Percentiles rank a stretch among this genome's conserved stretches.
phyloP scores from a whole-genome alignment of 2,329 filamentous ascomycete species.

The Diaporthe helianthi region DNA sequence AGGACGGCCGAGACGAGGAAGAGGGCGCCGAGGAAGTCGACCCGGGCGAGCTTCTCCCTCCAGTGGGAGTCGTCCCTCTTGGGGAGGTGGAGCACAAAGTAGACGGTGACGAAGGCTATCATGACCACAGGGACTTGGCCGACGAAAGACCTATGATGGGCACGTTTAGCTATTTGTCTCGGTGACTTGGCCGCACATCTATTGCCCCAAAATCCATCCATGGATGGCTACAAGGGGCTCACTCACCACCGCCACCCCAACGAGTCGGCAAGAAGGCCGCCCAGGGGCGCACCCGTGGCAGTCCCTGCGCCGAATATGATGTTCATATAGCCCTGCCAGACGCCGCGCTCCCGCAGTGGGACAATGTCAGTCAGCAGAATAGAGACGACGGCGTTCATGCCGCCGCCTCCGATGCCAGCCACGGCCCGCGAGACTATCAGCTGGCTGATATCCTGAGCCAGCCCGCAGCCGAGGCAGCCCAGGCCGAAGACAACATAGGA shows the following conservation, averaged over 20 bases:
- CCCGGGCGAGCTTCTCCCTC: constrained; percentile 59
- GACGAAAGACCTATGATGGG: constrained; percentile 67
- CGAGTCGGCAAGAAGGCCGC: constrained; percentile 73
- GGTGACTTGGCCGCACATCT: no score
- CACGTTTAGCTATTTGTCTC: constrained; percentile 26
- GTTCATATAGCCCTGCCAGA: constrained; percentile 78
- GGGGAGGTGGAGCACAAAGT: constrained; percentile 68
- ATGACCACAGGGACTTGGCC: constrained; percentile 73
- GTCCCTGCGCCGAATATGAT: constrained; percentile 75
- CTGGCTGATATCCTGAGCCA: constrained; percentile 56
- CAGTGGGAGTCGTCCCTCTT: constrained; percentile 64
- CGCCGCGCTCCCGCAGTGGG: constrained; percentile 70
- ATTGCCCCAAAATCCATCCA: no score
- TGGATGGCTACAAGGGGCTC: background rate
- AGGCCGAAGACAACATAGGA: constrained; percentile 50
- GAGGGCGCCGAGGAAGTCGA: constrained; percentile 39
- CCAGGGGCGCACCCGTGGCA: constrained; percentile 72
- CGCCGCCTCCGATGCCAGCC: constrained; percentile 69
- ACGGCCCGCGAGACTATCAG: constrained; percentile 52
- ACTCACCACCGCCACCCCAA: constrained; percentile 77
- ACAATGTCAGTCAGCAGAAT: constrained; percentile 77
- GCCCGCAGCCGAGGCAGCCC: constrained; percentile 59
- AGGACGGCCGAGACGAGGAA: constrained; percentile 44
- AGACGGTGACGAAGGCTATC: constrained; percentile 69
- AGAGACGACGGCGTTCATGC: constrained; percentile 73